Base-by-base conservation (phyloP, 2,329 filamentous ascomycete genomes). In the Fusarium oxysporum region DNA sequence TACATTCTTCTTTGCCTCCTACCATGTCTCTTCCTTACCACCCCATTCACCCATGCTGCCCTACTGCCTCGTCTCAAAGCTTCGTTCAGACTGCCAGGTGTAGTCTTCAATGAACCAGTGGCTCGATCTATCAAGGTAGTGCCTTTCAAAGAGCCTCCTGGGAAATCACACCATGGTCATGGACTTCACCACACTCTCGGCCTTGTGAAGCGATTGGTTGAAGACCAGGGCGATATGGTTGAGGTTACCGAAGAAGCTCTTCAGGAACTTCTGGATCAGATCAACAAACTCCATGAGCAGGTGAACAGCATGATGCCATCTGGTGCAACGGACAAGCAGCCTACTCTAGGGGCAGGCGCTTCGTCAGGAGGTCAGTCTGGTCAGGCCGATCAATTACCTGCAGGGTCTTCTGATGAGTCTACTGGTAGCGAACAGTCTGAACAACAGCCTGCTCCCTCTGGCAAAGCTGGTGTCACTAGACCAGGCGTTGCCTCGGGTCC, bases 231-330 rank as follows among this genome's bases (percentile, higher is more conserved):
- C 12, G 64, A 65, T 13, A 73, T 74, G 19, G 68, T 80, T n/a
- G 70, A 78, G 21, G 73, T 81, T 37, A 65, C 78, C 9, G 63
- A 72, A 32, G 60, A 72, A 30, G 72, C 73, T 25, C 51, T 82
- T 10, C 53, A 74, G 8, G 69, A 74, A 33, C 76, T 82, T 25
- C 70, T 82, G 10, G 62, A 74, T 44, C 78, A 79, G 62, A 76
- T 82, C 51, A 71, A 77, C 40, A 60, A 43, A 4, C 71, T 81
- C 3, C 73, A 80, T 59, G 62, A 74, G 23, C 75, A 81, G 66
- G 78, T 81, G 21, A 60, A 68, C 28, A 68, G 44, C 23, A 70
- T 81, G 73, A 51, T 82, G 17, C 62, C 74, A 30, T 62, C 68
- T n/a, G 57, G 61, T 25, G 66, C 68, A n/a, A 25, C 43, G n/a